These are phyloP conservation scores for Prototheca cutis DNA, from an alignment of 163 green algal genomes.

Conservation along the genomic window DNA sequence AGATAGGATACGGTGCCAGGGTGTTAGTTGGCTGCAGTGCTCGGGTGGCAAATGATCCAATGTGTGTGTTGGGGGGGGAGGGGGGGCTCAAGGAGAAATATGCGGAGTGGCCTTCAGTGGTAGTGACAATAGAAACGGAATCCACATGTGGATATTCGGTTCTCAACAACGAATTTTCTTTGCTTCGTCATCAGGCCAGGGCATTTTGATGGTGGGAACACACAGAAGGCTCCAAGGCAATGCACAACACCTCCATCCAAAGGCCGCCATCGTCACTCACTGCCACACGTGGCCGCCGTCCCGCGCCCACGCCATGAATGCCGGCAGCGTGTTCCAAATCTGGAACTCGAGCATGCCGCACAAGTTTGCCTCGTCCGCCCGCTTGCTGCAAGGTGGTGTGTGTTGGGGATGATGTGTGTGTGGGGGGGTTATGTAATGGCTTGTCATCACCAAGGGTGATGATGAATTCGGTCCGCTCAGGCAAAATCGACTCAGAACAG, in stretches of 20 bases:
- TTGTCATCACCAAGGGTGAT: too few species aligned
- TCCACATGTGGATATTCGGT: conserved; percentile 18
- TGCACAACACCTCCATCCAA: neutral
- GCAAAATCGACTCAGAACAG: too few species aligned
- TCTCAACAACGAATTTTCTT: conserved; percentile 42
- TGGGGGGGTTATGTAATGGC: too few species aligned
- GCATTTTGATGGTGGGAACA: neutral
- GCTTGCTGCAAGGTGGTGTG: too few species aligned
- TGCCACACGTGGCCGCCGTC: conserved; percentile 44
- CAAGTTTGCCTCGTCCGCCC: conserved; percentile 20
- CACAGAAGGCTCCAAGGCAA: too few species aligned
- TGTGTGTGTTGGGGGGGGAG: conserved; percentile 6
- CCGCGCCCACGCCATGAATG: conserved; percentile 66
- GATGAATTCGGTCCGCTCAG: too few species aligned
- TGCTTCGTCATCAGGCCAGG: conserved; percentile 9
- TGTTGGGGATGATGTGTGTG: too few species aligned
- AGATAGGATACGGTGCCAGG: neutral
- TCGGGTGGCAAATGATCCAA: neutral
- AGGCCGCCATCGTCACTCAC: neutral
- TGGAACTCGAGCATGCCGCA: conserved; percentile 62
- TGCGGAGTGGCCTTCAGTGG: conserved; percentile 15
- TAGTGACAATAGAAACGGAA: conserved; percentile 26
- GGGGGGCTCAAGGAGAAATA: neutral
- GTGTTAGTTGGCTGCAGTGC: too few species aligned
- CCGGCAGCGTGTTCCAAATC: conserved; percentile 64